Evolutionary conservation across 306 rosid species (phyloP).

Genomic region (Vigna unguiculata): DNA sequence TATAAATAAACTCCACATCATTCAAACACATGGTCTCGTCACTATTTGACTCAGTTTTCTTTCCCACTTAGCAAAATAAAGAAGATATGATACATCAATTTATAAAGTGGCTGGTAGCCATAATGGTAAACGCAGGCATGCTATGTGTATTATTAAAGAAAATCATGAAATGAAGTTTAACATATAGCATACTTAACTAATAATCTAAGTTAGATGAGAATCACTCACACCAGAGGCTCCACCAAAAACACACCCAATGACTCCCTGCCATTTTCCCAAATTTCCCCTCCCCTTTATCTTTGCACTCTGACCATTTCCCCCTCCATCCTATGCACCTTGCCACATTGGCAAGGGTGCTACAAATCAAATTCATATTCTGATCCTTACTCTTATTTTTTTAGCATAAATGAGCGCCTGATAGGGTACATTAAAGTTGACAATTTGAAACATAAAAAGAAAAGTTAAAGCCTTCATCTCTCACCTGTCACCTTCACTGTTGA

Average conservation of each 20-base stretch:
- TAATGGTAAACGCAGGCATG: slow-evolving; percentile 18
- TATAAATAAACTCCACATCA: no score
- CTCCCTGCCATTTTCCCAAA: neutral
- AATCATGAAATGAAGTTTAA: neutral
- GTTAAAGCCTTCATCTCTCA: slow-evolving; percentile 38
- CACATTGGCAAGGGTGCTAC: neutral
- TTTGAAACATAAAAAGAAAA: slow-evolving; percentile 6
- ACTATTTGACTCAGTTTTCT: no score
- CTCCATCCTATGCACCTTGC: neutral
- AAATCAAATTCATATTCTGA: neutral
- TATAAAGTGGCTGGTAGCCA: neutral
- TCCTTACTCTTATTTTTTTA: neutral
- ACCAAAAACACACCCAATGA: neutral
- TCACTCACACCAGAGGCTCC: neutral
- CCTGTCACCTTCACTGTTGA: slow-evolving; percentile 98
- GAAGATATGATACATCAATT: slow-evolving; percentile 11
- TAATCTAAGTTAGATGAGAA: neutral
- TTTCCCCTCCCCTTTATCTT: neutral
- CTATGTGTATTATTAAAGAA: neutral
- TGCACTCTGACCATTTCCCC: slow-evolving; percentile 10
- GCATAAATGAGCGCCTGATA: neutral
- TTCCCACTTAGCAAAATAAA: neutral
- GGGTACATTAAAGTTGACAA: neutral
- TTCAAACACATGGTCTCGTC: no score
- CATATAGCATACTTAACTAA: neutral